Base-by-base conservation (phyloP, 2,329 filamentous ascomycete genomes). In the Allantophomopsis cytisporea region DNA sequence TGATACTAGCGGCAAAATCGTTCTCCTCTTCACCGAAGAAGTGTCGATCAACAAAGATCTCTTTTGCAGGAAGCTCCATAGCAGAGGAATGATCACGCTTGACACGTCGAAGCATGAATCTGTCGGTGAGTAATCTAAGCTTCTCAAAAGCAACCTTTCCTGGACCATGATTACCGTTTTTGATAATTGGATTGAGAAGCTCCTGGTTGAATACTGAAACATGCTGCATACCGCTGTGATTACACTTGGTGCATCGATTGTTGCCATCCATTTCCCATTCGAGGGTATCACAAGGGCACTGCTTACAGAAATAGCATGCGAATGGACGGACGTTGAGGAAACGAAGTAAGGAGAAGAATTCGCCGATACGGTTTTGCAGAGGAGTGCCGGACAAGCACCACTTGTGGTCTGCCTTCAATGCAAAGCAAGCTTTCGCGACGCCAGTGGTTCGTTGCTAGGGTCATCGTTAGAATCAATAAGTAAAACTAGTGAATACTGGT, bases 21-120 rank as follows among this genome's bases (percentile, higher is more conserved):
- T 88, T 87, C 60, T 98, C 91, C 34, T 89, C 86, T 50, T 94
- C 87, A 37, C 89, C 87, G 52, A 98, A 98, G 60, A 95, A 96
- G 58, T 96, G 88, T 39, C 89, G 84, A 54, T 94, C 83, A 32
- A 98, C 78, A 41, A 86, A 75, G 39, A 96, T 80, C 52, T 95
- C 84, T 63, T 96, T 98, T 38, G 93, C 84, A 1, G 91, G 91
- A 21, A 98, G 72, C 56, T 96, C 91, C 87, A 98, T 94, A 0
- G 88, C 83, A 43, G 89, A 79, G 14, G 85, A 94, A 52, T 96
- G 79, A 52, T 98, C 87, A 48, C 82, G 83, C 67, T 98, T 98
- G 58, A 94, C 73, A 28, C 91, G 86, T 40, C 91, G 83, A 45
- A 96, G 69, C 91, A 98, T 98, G 58, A 98, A 89, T 20, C 85